Conservation (phyloP, 2,329 filamentous ascomycete genomes). For the Colletotrichum plurivorum region DNA sequence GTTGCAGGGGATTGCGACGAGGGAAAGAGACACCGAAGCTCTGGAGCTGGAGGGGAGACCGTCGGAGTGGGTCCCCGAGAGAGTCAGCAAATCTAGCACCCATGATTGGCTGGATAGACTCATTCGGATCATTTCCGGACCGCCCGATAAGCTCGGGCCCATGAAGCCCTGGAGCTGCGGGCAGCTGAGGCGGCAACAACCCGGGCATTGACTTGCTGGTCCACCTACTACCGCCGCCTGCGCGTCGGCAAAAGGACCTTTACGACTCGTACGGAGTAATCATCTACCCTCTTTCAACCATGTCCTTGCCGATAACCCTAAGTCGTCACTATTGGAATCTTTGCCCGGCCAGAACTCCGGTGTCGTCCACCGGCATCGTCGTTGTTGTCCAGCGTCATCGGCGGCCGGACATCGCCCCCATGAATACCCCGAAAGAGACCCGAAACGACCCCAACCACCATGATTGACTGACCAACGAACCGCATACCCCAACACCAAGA, state of each 20-base stretch:
- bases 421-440: too few species aligned
- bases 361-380: not conserved
- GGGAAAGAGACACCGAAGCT: not conserved
- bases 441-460: too few species aligned
- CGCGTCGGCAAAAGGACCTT: slow-evolving; percentile 24
- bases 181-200: too few species aligned
- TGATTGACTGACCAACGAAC: too few species aligned
- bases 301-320: too few species aligned
- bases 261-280: not conserved
- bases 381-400: not conserved
- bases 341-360: not conserved
- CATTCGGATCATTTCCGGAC: slow-evolving; percentile 17
- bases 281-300: not conserved
- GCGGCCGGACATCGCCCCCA: too few species aligned
- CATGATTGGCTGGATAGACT: not conserved
- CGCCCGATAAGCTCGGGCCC: not conserved
- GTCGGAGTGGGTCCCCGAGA: slow-evolving; percentile 38
- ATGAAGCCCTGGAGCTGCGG: too few species aligned
- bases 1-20: slow-evolving; percentile 20
- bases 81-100: not conserved
- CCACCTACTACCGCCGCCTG: not conserved
- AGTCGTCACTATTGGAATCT: not conserved
- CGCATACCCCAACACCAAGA: not conserved
- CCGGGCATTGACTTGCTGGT: not conserved
- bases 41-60: slow-evolving; percentile 15